phyloP scores from a whole-genome alignment of 306 rosid species.

The Lathyrus tuberosus region DNA sequence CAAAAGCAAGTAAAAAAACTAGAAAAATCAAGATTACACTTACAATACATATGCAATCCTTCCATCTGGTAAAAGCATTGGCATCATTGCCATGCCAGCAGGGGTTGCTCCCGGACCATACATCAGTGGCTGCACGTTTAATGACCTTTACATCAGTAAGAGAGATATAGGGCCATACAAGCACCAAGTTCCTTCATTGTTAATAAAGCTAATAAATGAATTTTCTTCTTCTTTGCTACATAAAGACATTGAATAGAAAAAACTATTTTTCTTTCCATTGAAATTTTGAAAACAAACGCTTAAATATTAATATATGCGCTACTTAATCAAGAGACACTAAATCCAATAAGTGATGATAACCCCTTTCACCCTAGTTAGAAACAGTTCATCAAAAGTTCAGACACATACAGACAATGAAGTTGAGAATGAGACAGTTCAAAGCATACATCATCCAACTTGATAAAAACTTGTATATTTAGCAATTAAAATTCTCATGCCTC shows the following conservation, averaged over 20 bases:
- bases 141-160: conserved; percentile 41
- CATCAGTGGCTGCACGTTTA: conserved; percentile 65
- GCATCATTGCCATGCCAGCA: conserved; percentile 72
- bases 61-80: conserved; percentile 76
- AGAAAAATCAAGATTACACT: conserved; percentile 44
- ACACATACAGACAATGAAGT: not conserved
- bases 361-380: not conserved
- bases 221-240: not conserved
- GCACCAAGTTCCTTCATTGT: conserved; percentile 1
- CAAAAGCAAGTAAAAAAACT: conserved; percentile 1
- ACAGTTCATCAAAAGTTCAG: not conserved
- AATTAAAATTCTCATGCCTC: too few species aligned
- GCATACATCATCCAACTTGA: not conserved
- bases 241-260: not conserved
- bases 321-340: conserved; percentile 20
- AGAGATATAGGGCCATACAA: not conserved
- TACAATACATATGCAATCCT: conserved; percentile 70
- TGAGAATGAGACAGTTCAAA: not conserved
- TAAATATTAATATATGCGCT: not conserved
- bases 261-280: not conserved
- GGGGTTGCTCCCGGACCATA: conserved; percentile 65
- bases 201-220: not conserved
- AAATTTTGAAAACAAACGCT: not conserved
- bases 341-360: not conserved
- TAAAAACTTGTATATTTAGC: not conserved